phyloP scores from a whole-genome alignment of 345 rosid genomes.

The Gynandropsis gynandra region DNA sequence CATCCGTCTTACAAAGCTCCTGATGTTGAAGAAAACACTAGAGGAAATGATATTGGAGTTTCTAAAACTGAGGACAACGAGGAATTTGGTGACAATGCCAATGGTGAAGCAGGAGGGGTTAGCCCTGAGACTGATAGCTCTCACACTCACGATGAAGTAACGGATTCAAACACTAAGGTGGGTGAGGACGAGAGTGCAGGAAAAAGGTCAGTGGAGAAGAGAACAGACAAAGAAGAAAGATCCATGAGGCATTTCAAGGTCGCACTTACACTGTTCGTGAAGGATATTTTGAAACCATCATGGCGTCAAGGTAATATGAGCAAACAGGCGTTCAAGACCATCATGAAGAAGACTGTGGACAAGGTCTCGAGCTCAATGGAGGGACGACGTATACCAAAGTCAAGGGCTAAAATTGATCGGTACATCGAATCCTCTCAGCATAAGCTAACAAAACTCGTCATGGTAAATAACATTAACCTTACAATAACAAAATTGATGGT shows the following conservation, averaged over 20 bases:
- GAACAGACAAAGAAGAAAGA: conserved; percentile 54
- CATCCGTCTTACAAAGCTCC: conserved; percentile 46
- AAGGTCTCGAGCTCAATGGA: conserved; percentile 81
- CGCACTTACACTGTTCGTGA: conserved; percentile 79
- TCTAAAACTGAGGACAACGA: conserved; percentile 38
- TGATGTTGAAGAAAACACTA: conserved; percentile 52
- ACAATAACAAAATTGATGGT: neutral
- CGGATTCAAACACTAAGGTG: conserved; percentile 30
- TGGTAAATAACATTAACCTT: conserved; percentile 42
- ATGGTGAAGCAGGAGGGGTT: conserved; percentile 50
- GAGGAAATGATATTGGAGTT: conserved; percentile 32
- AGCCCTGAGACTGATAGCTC: conserved; percentile 48
- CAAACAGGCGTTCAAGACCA: conserved; percentile 88
- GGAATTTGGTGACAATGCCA: conserved; percentile 68
- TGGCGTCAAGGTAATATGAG: conserved; percentile 96
- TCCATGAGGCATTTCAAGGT: conserved; percentile 66
- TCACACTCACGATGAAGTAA: conserved; percentile 29
- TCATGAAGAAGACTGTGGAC: conserved; percentile 85
- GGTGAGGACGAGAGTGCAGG: conserved; percentile 40
- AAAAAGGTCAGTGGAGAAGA: conserved; percentile 41
- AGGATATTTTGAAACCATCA: conserved; percentile 80
- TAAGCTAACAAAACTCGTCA: conserved; percentile 86
- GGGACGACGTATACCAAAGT: conserved; percentile 66
- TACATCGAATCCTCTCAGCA: conserved; percentile 63
- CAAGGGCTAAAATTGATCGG: conserved; percentile 68